Evolutionary conservation across 805 yeast genomes (phyloP), one percentile per base, ranked within the genome.

Genomic region (Candida boleticola): DNA sequence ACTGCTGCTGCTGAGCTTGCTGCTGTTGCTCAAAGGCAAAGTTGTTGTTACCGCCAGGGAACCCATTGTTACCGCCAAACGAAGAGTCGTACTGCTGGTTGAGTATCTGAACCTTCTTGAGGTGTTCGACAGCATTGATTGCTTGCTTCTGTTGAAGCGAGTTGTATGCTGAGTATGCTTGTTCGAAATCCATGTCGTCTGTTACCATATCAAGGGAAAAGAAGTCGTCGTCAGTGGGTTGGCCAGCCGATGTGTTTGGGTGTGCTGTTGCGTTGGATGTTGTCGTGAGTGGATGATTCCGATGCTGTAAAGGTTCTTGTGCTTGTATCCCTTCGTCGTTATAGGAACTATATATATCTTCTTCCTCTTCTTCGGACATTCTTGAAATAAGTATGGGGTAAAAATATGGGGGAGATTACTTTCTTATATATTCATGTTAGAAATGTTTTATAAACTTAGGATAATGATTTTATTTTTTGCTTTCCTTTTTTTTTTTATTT

Each of bases 181-280:
- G 73, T 57, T 71, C 74, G 40, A 71, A 70, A 41, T 69, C 68
- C 74, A 69, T 69, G 54, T 68, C 73, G 40, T 58, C 54, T 17
- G 66, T 53, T 39, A 65, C 61, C 60, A 65, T 53, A 40, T 65
- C 67, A 32, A 61, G 53, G 3, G 44, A 44, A 21, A 41, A 44
- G 20, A 33, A 21, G 17, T 33, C 36, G 36, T 33, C 36, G 7
- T 7, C 20, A n/a, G 27, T 25, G 7, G 27, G 7, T 25, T 7
- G n/a, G n/a, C n/a, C n/a, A n/a, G n/a, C n/a, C n/a, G n/a, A n/a
- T n/a, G n/a, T n/a, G n/a, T n/a, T 31, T 16, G 13, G 5, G 35
- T 31, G 35, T 6, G 17, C 32, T 16, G n/a, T 17, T 16, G 35
- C 11, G 17, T 13, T 10, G 5, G 32, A n/a, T 29, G 5, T 6